Base-by-base conservation (phyloP, 176 grass and related monocot genomes). In the Tillandsia leiboldiana region DNA sequence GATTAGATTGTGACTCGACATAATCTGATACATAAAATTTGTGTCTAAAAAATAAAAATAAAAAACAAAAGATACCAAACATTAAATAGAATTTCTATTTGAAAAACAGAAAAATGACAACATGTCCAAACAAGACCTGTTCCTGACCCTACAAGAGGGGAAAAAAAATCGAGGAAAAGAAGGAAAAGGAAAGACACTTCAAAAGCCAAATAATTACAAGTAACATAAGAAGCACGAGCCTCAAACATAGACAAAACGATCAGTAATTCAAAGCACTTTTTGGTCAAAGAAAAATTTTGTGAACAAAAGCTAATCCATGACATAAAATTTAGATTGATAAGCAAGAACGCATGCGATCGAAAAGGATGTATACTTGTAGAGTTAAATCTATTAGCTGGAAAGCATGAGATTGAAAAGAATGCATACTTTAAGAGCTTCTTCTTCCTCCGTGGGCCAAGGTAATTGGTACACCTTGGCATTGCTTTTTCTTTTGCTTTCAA, bases 391-490 rank as follows among this genome's bases (percentile, higher is more conserved):
- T 33, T 42, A 42, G 33, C 33, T 42, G 0, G 56, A 8, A 61
- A 42, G 22, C 15, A 3, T 20, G 53, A 26, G 72, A 53, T 20
- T 18, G 33, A 42, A 11, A 70, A 72, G 15, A 53, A 84, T 82
- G 56, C 65, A 24, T 82, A 92, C 92, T 69, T 28, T 82, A 33
- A 96, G 75, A 68, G 66, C 10, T 67, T 54, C 24, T 64, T 80
- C 88, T 71, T 96, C 88, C 73, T 83, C 69, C 63, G n/a, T 48
- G 0, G 81, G 80, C 88, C 88, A 96, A 64, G 15, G 12, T 28
- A 87, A 76, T 33, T 85, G 10, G 11, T 50, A 51, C 86, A 80
- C 49, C 88, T 84, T 11, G 33, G 33, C 33, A 42, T 42, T 42
- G 33, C 33, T 42, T 42, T 42, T 42, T 4, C 33, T 42, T 42